These are phyloP conservation scores for Colletotrichum sp. DNA, from an alignment of 2,329 filamentous ascomycete genomes.

Conservation along the genomic window DNA sequence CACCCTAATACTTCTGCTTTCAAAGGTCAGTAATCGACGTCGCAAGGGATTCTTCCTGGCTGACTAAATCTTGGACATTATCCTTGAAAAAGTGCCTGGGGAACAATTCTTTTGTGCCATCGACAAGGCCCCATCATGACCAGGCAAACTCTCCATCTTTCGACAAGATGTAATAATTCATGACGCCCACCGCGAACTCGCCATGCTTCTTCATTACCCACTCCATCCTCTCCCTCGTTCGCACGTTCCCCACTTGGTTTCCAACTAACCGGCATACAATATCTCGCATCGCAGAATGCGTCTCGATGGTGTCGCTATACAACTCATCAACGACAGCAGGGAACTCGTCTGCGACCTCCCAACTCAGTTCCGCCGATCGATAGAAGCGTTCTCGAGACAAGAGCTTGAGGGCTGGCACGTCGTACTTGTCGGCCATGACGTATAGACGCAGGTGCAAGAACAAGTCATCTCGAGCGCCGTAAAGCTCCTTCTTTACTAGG, in stretches of 20 bases:
- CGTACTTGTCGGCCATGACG: conserved; percentile 39
- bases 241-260: background rate
- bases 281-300: conserved; percentile 24
- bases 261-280: conserved; percentile 24
- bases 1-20: too few species aligned
- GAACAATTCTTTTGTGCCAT: background rate
- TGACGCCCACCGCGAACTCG: conserved; percentile 21
- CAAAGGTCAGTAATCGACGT: background rate
- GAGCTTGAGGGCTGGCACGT: conserved; percentile 34
- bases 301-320: conserved; percentile 21
- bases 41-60: background rate
- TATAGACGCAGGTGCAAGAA: conserved; percentile 31
- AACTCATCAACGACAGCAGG: conserved; percentile 28
- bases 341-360: conserved; percentile 18
- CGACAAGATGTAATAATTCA: background rate
- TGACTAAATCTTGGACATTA: background rate
- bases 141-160: background rate
- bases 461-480: background rate
- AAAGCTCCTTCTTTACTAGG: background rate
- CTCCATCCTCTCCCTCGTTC: conserved; percentile 10
- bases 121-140: background rate
- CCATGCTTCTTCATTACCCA: conserved; percentile 26
- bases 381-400: conserved; percentile 34
- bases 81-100: background rate
- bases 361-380: conserved; percentile 21